Evolutionary conservation across 1,284 basidiomycete species (phyloP), one percentile per base, ranked within the genome.

Genomic region (Cryptococcus hybrid): DNA sequence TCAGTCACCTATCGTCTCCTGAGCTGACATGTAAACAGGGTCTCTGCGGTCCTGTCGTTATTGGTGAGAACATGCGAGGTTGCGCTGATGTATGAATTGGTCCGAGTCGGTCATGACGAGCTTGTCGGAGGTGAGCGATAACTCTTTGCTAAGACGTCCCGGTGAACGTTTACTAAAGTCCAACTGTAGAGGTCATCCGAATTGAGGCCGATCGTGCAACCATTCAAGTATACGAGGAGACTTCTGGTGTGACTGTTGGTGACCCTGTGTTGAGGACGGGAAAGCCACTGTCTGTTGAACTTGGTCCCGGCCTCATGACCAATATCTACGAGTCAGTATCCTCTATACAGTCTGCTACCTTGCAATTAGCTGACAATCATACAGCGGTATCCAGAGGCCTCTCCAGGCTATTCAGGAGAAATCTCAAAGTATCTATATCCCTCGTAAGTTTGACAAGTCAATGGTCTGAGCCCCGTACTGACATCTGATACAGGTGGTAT

Each of bases 181-280:
- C 34, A 42, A 47, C 52, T 52, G 43, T 71, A 92, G 93, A 97
- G 89, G 93, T 97, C 71, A 97, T 97, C 69, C 86, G 94, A 73
- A 96, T 97, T 79, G 93, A 97, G 70, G 86, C 86, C 59, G 94
- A 96, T 80, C 93, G 97, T 80, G 89, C 92, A 52, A 99, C 95
- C 7, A 98, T 99, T 64, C 96, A 99, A 80, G 96, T 99, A n/a
- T 99, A 99, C 76, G 96, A 97, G 78, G 94, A 97, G 82, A 97
- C 93, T 3, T 94, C 94, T 52, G 93, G 94, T 67, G 92, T 99
- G 53, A 96, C 92, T 13, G 93, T 99, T 57, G 95, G 95, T 47
- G 95, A 99, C 81, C 95, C 95, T 56, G 96, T 99, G 12, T 81
- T 99, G 72, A 84, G 94, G 59, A 99, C 95, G 46, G 95, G 95